A percentile compares a stretch with the other conserved stretches of the same genome.
Evolutionary conservation across 805 yeast species (phyloP).

Genomic region (Dipodascus albidus): DNA sequence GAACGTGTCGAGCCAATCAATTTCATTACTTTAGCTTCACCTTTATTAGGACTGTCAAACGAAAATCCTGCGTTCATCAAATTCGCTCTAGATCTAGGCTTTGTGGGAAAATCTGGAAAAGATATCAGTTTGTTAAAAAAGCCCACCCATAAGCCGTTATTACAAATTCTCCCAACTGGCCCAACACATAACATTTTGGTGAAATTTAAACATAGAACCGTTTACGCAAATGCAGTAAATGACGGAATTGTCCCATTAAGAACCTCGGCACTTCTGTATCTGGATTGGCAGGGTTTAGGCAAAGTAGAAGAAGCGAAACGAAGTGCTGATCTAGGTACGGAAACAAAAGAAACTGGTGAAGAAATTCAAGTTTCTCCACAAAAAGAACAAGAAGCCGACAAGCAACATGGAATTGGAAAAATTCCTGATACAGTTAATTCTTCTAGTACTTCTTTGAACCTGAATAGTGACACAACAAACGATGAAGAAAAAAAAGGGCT

Average conservation of each 20-base stretch:
- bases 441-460: not conserved
- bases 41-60: slow-evolving; percentile 74
- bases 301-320: slow-evolving; percentile 32
- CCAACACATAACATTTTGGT: slow-evolving; percentile 57
- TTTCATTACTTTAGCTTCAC: slow-evolving; percentile 77
- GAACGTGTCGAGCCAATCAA: slow-evolving; percentile 54
- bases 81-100: slow-evolving; percentile 73
- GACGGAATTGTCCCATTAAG: slow-evolving; percentile 95
- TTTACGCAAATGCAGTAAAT: slow-evolving; percentile 80
- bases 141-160: slow-evolving; percentile 42
- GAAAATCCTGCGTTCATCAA: slow-evolving; percentile 85
- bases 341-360: not conserved
- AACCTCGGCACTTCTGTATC: slow-evolving; percentile 72
- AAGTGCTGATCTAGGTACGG: slow-evolving; percentile 1
- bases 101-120: slow-evolving; percentile 87
- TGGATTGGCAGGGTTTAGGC: slow-evolving; percentile 72
- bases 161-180: slow-evolving; percentile 64
- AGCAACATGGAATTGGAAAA: slow-evolving; percentile 6
- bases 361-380: not conserved
- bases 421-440: slow-evolving; percentile 10
- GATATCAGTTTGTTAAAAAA: slow-evolving; percentile 60
- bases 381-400: not conserved
- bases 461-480: slow-evolving; percentile 3
- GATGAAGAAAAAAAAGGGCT: slow-evolving; percentile 9
- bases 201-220: slow-evolving; percentile 56